These are phyloP conservation scores for Colletotrichum orchidophilum DNA, from an alignment of 2,329 filamentous ascomycete species.

Conservation along the genomic window DNA sequence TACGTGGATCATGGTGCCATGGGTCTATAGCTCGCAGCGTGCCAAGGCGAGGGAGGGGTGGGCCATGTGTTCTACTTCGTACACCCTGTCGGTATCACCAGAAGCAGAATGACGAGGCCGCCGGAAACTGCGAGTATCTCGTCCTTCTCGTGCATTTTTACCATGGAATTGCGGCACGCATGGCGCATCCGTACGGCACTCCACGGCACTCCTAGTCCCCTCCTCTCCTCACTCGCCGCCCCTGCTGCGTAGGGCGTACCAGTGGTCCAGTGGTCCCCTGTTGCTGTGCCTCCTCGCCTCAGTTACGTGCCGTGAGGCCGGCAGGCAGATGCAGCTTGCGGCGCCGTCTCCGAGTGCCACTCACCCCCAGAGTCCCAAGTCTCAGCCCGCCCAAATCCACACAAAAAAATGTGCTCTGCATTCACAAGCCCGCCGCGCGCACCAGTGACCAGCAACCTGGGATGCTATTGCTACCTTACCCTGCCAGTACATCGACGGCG, in stretches of 20 bases:
- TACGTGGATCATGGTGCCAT: constrained; percentile 10
- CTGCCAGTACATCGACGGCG: constrained; percentile 3
- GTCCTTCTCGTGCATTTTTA: neutral
- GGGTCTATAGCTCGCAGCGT: constrained; percentile 3
- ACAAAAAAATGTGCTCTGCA: neutral
- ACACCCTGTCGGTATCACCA: neutral
- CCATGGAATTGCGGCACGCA: neutral
- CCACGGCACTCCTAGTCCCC: constrained; percentile 3
- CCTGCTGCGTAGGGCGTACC: neutral
- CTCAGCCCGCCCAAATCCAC: neutral
- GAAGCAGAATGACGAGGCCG: neutral
- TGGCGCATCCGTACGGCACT: neutral
- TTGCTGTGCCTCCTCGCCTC: neutral
- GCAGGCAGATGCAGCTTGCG: neutral
- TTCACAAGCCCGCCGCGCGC: constrained; percentile 15
- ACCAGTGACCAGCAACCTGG: neutral
- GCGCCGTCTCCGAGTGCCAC: constrained; percentile 2
- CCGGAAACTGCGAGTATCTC: neutral
- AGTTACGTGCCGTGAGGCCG: neutral
- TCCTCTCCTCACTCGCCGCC: neutral
- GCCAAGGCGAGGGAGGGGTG: constrained; percentile 5
- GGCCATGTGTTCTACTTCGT: neutral
- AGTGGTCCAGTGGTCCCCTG: neutral
- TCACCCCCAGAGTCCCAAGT: no score
- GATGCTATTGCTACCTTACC: constrained; percentile 15